Evolutionary conservation across 1,139 yeast species (phyloP), one percentile per base, ranked within the genome.

Genomic region (Yamadazyma buinensis): DNA sequence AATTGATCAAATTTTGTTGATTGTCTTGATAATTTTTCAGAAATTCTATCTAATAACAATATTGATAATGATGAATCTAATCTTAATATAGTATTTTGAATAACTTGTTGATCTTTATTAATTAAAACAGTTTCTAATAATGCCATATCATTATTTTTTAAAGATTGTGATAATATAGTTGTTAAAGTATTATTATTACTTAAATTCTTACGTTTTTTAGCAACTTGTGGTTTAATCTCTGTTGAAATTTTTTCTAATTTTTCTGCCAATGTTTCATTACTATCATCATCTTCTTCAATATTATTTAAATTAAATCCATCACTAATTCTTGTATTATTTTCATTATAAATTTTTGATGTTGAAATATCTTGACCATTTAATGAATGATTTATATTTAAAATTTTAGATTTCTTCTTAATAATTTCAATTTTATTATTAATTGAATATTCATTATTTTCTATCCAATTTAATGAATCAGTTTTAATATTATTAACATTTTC

Each of bases 1-100:
- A 92, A 68, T 41, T 80, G 82, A 26, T 83, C 85, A 43, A 88
- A 88, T 46, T 87, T 75, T 13, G 61, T 55, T 11, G 69, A 54
- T 48, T 71, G 75, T 49, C 94, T 75, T 9, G 90, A 82, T 40
- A 87, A 77, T 55, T 86, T 76, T 54, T 88, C 96, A 1, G 96
- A 88, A 25, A 92, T 64, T 49, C 90, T 72, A 52, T 90, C 95
- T 43, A 94, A 66, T 29, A 92, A 67, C 8, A 75, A 58, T 10
- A 87, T 86, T 0, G 95, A 92, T 34, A 84, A 67, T 1, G 78
- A 61, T 1, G 96, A 77, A 49, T 82, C 84, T 34, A 87, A 65
- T 44, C 83, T 71, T 40, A 78, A 66, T 26, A 87, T 77, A 9
- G 96, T 84, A 31, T 77, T 73, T 54, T 80, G 80, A 43, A 92